Base-by-base conservation (phyloP, 116 monocot genomes). In the Phalaenopsis hybrid region DNA sequence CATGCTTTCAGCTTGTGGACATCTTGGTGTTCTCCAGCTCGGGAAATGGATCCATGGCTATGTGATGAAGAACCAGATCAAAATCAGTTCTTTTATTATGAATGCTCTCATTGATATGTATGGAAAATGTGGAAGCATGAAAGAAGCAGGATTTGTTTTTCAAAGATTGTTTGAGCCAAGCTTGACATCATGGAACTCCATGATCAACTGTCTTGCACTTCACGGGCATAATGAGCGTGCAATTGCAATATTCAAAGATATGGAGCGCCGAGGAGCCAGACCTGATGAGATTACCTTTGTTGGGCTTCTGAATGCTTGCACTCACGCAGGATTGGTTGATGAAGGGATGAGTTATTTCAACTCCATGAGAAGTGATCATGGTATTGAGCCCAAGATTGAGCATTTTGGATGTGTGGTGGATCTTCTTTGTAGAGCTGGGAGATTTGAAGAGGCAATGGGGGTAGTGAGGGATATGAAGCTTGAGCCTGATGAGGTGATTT, bases 271-370 rank as follows among this genome's bases (percentile, higher is more conserved):
- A 21, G 87, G 89, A 8, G 43, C 70, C 7, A 49, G 59, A 58
- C 98, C 99, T 8, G 95, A 99, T 84, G 92, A 65, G 57, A 88
- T 99, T 6, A 99, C 99, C 2, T 99, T 93, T 58, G 95, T 99
- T 23, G 99, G 95, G 16, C 81, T 99, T 79, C 31, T 99, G 78
- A 95, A 90, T 89, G 99, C 95, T 1, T 99, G 95, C 77, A 86
- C 91, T 2, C 99, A 99, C 81, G 92, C 86, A 13, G 99, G 99
- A 20, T 84, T 90, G 82, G 87, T 95, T 25, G 89, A 95, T 49
- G 88, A 91, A 49, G 99, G 99, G 1, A 77, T 89, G 20, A 21
- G 15, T 18, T 93, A 93, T 82, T 95, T 93, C 52, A 59, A 86
- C 23, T 80, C 83, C 63, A 95, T 95, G 92, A 83, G 34, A 11